A percentile compares a stretch with the other conserved stretches of the same genome.
Evolutionary conservation across 2,329 filamentous ascomycete genomes (phyloP).

Genomic region (Daldinia sp.): DNA sequence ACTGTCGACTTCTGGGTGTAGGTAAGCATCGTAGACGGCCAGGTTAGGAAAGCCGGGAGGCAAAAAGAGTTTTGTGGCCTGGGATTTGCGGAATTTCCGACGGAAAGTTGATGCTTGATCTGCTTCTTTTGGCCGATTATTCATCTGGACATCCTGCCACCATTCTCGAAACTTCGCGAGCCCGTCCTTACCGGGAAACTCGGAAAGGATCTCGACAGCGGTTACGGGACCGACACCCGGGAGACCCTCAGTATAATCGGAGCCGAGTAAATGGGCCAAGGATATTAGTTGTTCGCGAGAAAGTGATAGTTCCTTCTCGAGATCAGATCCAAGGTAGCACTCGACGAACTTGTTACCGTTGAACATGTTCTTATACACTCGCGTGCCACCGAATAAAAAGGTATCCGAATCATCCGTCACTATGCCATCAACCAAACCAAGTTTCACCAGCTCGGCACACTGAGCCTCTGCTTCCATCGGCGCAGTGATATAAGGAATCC

Average conservation of each 20-base stretch:
- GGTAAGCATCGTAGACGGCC: slow-evolving; percentile 83
- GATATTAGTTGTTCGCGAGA: slow-evolving; percentile 87
- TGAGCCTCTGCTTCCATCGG: slow-evolving; percentile 99
- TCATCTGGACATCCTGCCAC: slow-evolving; percentile 81
- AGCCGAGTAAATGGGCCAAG: slow-evolving; percentile 89
- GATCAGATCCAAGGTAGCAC: slow-evolving; percentile 84
- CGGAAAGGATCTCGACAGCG: slow-evolving; percentile 90
- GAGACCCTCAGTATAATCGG: slow-evolving; percentile 93
- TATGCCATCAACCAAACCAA: slow-evolving; percentile 94
- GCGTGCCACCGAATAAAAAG: slow-evolving; percentile 94
- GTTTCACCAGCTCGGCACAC: slow-evolving; percentile 85
- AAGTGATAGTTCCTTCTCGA: slow-evolving; percentile 89
- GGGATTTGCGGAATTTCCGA: slow-evolving; percentile 82
- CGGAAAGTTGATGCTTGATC: slow-evolving; percentile 72
- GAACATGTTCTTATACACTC: slow-evolving; percentile 99
- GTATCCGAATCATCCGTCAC: slow-evolving; percentile 97
- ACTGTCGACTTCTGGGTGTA: slow-evolving; percentile 84
- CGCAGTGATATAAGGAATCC: slow-evolving; percentile 93
- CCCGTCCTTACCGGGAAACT: slow-evolving; percentile 72
- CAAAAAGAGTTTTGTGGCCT: slow-evolving; percentile 86
- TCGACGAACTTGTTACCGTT: slow-evolving; percentile 98
- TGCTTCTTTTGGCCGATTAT: slow-evolving; percentile 69
- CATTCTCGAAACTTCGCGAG: slow-evolving; percentile 84
- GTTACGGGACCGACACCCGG: slow-evolving; percentile 93
- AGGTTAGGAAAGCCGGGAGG: slow-evolving; percentile 80